Evolutionary conservation across 2,329 filamentous ascomycete genomes (phyloP), one percentile per base, ranked within the genome.

Genomic region (Exserohilum rostratum): DNA sequence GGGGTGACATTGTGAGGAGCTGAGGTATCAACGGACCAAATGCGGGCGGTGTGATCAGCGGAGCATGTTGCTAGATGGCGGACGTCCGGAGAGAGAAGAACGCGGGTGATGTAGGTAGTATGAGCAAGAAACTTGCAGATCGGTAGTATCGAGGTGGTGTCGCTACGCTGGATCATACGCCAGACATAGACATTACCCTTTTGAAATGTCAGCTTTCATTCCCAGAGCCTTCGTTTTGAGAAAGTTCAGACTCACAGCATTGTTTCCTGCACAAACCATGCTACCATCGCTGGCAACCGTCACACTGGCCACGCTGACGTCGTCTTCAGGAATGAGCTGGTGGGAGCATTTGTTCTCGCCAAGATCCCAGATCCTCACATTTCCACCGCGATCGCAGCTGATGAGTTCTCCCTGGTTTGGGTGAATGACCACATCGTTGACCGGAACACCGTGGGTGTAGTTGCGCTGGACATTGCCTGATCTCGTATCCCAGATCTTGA

Each of bases 361-460:
- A 52, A 99, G 78, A 71, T 99, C 95, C 95, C 95, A 99, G 60
- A 99, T 90, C 35, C 93, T 84, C 56, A 99, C 91, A 74, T 92
- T 96, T 43, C 95, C 95, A 43, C 90, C 88, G 30, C 93, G 87
- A 74, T 99, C 95, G 74, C 93, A 97, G 74, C 91, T 96, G 70
- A 99, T 96, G 58, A 99, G 89, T 79, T 99, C 95, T 56, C 93
- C 95, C 79, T 99, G 95, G 72, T 99, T 99, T 0, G 95, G 95
- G 75, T 99, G 95, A 52, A 99, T 99, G n/a, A 98, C 95, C 7
- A 99, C 95, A 76, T 99, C 95, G 71, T 97, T 99, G 47, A 93
- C 95, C 0, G 95, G 87, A 30, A 87, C 88, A 48, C 89, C 90
- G 74, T 99, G 95, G 64, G 85, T 88, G 75, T 99, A 99, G 77